Percentiles rank a stretch among this genome's conserved stretches.
phyloP scores from a whole-genome alignment of 805 yeast genomes.

The Monosporozyma unispora region DNA sequence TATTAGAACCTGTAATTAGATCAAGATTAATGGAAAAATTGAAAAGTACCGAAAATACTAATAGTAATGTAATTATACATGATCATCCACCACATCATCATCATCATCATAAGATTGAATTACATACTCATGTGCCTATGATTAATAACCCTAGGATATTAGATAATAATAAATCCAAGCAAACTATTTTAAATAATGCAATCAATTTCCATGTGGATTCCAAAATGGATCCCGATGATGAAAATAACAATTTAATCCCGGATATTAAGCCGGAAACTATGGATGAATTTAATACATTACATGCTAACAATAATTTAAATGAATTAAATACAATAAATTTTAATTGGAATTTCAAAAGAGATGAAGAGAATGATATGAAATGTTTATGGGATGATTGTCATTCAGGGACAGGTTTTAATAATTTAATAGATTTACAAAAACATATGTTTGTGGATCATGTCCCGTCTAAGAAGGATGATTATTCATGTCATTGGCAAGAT shows the following conservation, averaged over 20 bases:
- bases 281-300: background rate
- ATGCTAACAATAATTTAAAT: background rate
- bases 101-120: conserved; percentile 33
- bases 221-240: background rate
- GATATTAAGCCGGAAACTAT: background rate
- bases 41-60: background rate
- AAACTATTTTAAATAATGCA: background rate
- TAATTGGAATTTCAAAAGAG: conserved; percentile 34
- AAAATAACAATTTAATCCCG: background rate
- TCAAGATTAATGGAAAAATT: background rate
- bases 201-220: background rate
- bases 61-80: background rate
- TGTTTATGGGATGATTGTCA: conserved; percentile 70
- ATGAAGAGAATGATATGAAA: conserved; percentile 21
- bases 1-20: conserved; percentile 10
- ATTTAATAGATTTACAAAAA: conserved; percentile 35
- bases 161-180: background rate
- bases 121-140: conserved; percentile 25
- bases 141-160: conserved; percentile 1
- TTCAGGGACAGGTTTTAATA: conserved; percentile 28
- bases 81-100: conserved; percentile 18
- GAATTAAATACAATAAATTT: conserved; percentile 29
- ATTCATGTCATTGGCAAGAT: conserved; percentile 62
- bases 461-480: conserved; percentile 5
- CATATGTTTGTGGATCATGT: conserved; percentile 48